Evolutionary conservation across 495 filamentous ascomycete genomes (phyloP), one percentile per base, ranked within the genome.

Genomic region (Penicillium salamii): DNA sequence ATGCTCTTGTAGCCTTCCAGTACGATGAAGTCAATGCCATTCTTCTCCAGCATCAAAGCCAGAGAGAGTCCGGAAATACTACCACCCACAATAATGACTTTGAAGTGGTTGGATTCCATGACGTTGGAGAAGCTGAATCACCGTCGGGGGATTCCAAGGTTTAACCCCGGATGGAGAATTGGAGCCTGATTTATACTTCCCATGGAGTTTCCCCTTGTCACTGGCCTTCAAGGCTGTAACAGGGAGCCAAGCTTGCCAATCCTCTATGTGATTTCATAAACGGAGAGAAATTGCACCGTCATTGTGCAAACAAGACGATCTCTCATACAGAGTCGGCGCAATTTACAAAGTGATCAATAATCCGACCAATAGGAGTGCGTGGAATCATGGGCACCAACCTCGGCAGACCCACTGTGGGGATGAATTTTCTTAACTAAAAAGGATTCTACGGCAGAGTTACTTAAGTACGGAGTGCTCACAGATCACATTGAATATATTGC

Each of bases 41-140:
- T 66, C 31, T 63, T 61, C 5, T 69, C 47, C 5, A 84, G 64
- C 24, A 63, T 63, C 33, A 78, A 67, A 0, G 80, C 78, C 1
- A 77, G 56, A 1, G 73, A 72, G 0, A 83, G 60, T 1, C 77
- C 77, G 2, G 75, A 62, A 14, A 80, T 62, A 12, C 74, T 72
- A 26, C 75, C 79, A 36, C 79, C 80, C 9, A 76, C 71, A 29
- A 83, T 72, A 26, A 84, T 60, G 32, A 76, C 77, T 34, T 67
- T 72, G 61, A 80, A 48, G 0, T 24, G 11, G 3, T 26, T 35
- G 9, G n/a, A 2, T 7, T 45, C n/a, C 31, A 45, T 45, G 13
- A 23, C 24, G 12, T 8, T 5, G 21, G 21, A 32, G 29, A 26
- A 8, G 23, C 8, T 8, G 8, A 26, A 26, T 4, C 23, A 26